Percentiles rank a stretch among this genome's conserved stretches.
Evolutionary conservation across 2,329 filamentous ascomycete species (phyloP).

Genomic region (Xylaria sp.): DNA sequence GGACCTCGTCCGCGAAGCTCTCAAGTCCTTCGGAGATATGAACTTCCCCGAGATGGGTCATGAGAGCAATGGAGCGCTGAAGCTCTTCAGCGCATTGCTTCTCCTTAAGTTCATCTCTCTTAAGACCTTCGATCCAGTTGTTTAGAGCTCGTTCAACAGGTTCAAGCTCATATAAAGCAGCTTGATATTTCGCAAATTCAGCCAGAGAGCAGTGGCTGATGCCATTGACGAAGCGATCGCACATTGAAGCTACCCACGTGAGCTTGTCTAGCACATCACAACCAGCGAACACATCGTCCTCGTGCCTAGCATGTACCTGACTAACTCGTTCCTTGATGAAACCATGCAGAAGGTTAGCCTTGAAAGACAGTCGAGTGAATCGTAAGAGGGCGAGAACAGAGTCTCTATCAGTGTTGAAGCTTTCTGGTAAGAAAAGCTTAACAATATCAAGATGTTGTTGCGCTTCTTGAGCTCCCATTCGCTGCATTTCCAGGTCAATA

Average conservation of each 20-base stretch:
- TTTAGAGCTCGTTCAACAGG: slow-evolving; percentile 91
- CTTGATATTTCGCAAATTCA: slow-evolving; percentile 81
- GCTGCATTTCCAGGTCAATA: slow-evolving; percentile 88
- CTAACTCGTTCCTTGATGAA: slow-evolving; percentile 84
- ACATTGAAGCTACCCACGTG: slow-evolving; percentile 83
- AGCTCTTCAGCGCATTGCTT: slow-evolving; percentile 83
- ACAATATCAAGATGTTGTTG: slow-evolving; percentile 89
- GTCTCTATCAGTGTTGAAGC: slow-evolving; percentile 81
- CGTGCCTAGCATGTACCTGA: slow-evolving; percentile 71
- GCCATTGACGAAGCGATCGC: slow-evolving; percentile 82
- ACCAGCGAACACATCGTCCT: slow-evolving; percentile 82
- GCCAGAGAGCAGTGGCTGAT: slow-evolving; percentile 82
- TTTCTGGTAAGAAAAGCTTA: slow-evolving; percentile 87
- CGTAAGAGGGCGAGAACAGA: slow-evolving; percentile 89
- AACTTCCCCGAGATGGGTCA: slow-evolving; percentile 86
- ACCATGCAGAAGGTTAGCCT: slow-evolving; percentile 79
- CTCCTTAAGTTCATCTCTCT: slow-evolving; percentile 86
- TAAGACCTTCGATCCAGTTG: slow-evolving; percentile 84
- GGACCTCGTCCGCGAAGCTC: slow-evolving; percentile 79
- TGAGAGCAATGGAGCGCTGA: slow-evolving; percentile 83
- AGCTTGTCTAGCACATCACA: slow-evolving; percentile 88
- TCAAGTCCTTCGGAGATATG: slow-evolving; percentile 77
- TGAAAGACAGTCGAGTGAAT: slow-evolving; percentile 89
- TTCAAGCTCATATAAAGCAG: slow-evolving; percentile 86
- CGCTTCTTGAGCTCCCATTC: slow-evolving; percentile 88